Base-by-base conservation (phyloP, 2,329 filamentous ascomycete genomes). In the Colletotrichum gloeosporioides region DNA sequence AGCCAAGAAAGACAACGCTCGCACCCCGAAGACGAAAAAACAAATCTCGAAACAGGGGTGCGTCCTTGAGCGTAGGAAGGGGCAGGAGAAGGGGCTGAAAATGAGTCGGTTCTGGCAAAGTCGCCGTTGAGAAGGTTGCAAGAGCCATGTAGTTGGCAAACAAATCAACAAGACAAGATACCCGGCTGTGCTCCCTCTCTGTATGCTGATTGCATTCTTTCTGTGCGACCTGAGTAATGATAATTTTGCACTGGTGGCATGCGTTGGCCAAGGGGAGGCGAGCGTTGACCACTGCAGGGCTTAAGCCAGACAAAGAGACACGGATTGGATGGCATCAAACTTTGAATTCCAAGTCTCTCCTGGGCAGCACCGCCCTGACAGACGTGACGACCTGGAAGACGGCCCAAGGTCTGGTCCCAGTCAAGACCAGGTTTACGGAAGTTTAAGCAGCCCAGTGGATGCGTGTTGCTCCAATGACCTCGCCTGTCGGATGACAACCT, bases 41-140 rank as follows among this genome's bases (percentile, higher is more conserved):
- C n/a, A 57, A 31, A 64, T 73, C 53, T 75, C 53, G 73, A 75
- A 75, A 75, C 69, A 75, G 25, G 73, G 69, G 55, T 73, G 69
- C 34, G 59, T 72, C 57, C 27, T 73, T 59, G 18, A 57, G 31
- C 32, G 63, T 73, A 73, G 55, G 73, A 75, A 73, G 69, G 73
- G 69, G 73, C 31, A 61, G 63, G 61, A 66, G 73, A 67, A 55
- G 73, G 73, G 73, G 69, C 31, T 7, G 49, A 57, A 57, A 73
- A 64, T 55, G 22, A 59, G 27, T 68, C 67, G 29, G 68, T 32
- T 72, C 34, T 65, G 55, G 36, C 63, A 25, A 31, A 72, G 55
- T 34, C 36, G 27, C 57, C 59, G 13, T 53, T 49, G 27, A 44
- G 27, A n/a, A 18, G 55, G 10, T 61, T n/a, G n/a, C 53, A 32